Evolutionary conservation across 1,284 basidiomycete species (phyloP).

Genomic region (Apiotrichum akiyoshidainum): DNA sequence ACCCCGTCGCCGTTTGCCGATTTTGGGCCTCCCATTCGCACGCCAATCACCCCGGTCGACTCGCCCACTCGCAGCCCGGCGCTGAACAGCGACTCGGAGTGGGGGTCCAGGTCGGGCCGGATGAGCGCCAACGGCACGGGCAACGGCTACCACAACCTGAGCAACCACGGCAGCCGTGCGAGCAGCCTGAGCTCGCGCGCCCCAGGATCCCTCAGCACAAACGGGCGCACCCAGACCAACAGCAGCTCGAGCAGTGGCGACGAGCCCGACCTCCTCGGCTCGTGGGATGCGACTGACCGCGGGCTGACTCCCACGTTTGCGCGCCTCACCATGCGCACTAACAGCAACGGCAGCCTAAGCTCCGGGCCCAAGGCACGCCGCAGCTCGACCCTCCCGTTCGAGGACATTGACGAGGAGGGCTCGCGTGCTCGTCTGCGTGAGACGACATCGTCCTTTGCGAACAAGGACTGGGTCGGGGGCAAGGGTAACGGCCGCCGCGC

Average conservation of each 20-base stretch:
- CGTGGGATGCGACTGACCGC: slow-evolving; percentile 34
- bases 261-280: slow-evolving; percentile 32
- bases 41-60: slow-evolving; percentile 6
- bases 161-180: slow-evolving; percentile 12
- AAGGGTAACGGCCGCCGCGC: not conserved
- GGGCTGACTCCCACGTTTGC: slow-evolving; percentile 37
- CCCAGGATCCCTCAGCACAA: slow-evolving; percentile 9
- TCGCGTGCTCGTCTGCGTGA: slow-evolving; percentile 10
- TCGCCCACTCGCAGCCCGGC: slow-evolving; percentile 2
- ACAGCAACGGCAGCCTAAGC: slow-evolving; percentile 4
- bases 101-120: not conserved
- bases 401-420: slow-evolving; percentile 15
- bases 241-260: not conserved
- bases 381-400: slow-evolving; percentile 8
- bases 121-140: not conserved
- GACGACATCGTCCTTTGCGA: slow-evolving; percentile 10
- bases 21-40: slow-evolving; percentile 8
- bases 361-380: slow-evolving; percentile 1
- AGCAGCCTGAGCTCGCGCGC: slow-evolving; percentile 9
- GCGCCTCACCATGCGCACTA: slow-evolving; percentile 13
- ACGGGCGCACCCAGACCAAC: not conserved
- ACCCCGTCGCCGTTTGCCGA: slow-evolving; percentile 24
- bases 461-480: slow-evolving; percentile 12
- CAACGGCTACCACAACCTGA: slow-evolving; percentile 15
- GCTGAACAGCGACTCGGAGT: slow-evolving; percentile 1